A percentile compares a stretch with the other conserved stretches of the same genome.
phyloP scores from a whole-genome alignment of 306 rosid species.

The Sicyos edulis region DNA sequence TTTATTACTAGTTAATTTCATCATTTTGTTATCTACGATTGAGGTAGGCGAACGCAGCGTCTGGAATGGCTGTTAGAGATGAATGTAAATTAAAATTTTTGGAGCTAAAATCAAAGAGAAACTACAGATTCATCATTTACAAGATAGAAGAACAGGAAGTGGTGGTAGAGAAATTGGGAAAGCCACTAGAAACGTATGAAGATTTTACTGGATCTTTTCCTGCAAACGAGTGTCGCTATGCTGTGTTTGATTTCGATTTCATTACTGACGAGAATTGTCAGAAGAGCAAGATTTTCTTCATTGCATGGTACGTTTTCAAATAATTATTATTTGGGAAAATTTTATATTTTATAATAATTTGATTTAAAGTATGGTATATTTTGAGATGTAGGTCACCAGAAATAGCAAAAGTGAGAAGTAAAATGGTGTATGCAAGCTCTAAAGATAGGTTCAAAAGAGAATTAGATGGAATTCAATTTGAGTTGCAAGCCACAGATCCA shows the following conservation, averaged over 20 bases:
- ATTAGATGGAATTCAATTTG: slow-evolving; percentile 11
- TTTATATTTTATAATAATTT: too few species aligned
- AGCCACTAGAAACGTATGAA: slow-evolving; percentile 35
- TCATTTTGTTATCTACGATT: neutral
- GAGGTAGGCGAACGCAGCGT: slow-evolving; percentile 43
- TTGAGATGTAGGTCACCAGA: slow-evolving; percentile 2
- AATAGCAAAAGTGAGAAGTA: slow-evolving; percentile 4
- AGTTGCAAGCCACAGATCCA: slow-evolving; percentile 10
- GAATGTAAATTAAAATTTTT: slow-evolving; percentile 45
- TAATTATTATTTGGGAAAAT: too few species aligned
- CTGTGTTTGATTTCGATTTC: slow-evolving; percentile 52
- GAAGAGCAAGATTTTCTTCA: slow-evolving; percentile 55
- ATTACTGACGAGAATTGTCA: slow-evolving; percentile 42
- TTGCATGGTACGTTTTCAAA: slow-evolving; percentile 33
- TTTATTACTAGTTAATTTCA: neutral
- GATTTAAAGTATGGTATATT: neutral
- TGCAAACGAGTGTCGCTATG: slow-evolving; percentile 48
- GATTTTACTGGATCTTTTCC: slow-evolving; percentile 36
- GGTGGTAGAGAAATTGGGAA: slow-evolving; percentile 41
- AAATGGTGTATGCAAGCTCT: slow-evolving; percentile 20
- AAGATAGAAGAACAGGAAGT: slow-evolving; percentile 42
- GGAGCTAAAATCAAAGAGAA: slow-evolving; percentile 54
- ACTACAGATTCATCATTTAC: slow-evolving; percentile 43
- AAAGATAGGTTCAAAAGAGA: slow-evolving; percentile 19
- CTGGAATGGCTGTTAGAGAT: slow-evolving; percentile 54